Percentiles rank a stretch among this genome's conserved stretches.
These are phyloP conservation scores for Leucoagaricus sp. DNA, from an alignment of 1,284 basidiomycete species.

Conservation along the genomic window DNA sequence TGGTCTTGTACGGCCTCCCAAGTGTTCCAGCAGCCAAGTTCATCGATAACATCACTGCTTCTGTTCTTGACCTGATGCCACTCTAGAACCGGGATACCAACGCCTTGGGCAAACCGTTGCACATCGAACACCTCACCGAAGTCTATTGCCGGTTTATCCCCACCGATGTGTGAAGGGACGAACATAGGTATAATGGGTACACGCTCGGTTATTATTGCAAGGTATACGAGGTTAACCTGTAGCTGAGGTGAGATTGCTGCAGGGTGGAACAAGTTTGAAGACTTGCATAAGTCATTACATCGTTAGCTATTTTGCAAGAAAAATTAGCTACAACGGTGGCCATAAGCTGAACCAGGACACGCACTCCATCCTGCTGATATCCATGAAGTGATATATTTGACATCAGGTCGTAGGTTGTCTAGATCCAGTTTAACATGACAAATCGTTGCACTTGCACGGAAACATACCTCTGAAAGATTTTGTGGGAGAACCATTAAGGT, in stretches of 20 bases:
- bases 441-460: neutral
- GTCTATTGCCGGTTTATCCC: slow-evolving; percentile 40
- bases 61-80: slow-evolving; percentile 56
- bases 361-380: slow-evolving; percentile 71
- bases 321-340: neutral
- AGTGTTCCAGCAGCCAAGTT: slow-evolving; percentile 71
- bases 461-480: slow-evolving; percentile 50
- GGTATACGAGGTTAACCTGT: slow-evolving; percentile 67
- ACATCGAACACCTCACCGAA: slow-evolving; percentile 58
- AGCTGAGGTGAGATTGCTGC: neutral
- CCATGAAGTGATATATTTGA: slow-evolving; percentile 69
- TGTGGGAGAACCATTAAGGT: slow-evolving; percentile 53
- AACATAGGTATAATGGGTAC: slow-evolving; percentile 67
- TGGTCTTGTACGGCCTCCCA: slow-evolving; percentile 54
- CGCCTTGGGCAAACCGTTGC: slow-evolving; percentile 40
- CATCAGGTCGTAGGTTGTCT: slow-evolving; percentile 55
- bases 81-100: slow-evolving; percentile 50
- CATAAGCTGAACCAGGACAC: slow-evolving; percentile 20
- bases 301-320: slow-evolving; percentile 51
- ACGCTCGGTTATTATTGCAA: slow-evolving; percentile 62
- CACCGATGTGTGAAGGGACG: slow-evolving; percentile 65
- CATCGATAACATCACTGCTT: slow-evolving; percentile 44
- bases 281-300: slow-evolving; percentile 65
- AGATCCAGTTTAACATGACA: neutral
- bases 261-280: neutral